Evolutionary conservation across 345 rosid genomes (phyloP).

Genomic region (Fremontodendron californicum): DNA sequence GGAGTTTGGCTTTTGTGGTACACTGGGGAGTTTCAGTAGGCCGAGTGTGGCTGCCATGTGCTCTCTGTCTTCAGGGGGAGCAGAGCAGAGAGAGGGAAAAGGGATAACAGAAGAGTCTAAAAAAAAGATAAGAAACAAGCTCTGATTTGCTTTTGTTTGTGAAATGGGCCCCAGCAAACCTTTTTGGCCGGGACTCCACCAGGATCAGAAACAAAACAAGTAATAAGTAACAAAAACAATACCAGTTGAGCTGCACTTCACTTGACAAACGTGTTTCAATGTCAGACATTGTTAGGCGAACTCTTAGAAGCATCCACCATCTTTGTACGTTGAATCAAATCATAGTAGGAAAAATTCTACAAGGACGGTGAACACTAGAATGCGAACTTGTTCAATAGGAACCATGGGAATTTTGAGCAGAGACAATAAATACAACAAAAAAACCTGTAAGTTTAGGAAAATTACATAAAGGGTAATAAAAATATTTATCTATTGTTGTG

Average conservation of each 20-base stretch:
- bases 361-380: too few relatives aligned
- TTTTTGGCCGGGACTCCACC: neutral
- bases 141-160: neutral
- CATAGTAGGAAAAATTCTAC: neutral
- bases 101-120: too few relatives aligned
- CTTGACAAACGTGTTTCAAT: neutral
- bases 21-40: conserved; percentile 42
- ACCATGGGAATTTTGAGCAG: too few relatives aligned
- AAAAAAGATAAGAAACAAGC: conserved; percentile 7
- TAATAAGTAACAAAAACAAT: neutral
- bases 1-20: conserved; percentile 26
- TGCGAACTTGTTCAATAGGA: too few relatives aligned
- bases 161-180: neutral
- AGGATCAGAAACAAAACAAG: neutral
- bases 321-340: too few relatives aligned
- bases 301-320: neutral
- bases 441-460: too few relatives aligned
- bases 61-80: neutral
- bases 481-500: too few relatives aligned
- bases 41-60: conserved; percentile 72
- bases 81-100: neutral
- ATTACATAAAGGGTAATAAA: too few relatives aligned
- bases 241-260: neutral
- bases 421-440: too few relatives aligned
- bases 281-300: neutral